Percentiles rank a stretch among this genome's conserved stretches.
phyloP scores from a whole-genome alignment of 192 early-diverging fungal species.

The Spinellus fusiger region DNA sequence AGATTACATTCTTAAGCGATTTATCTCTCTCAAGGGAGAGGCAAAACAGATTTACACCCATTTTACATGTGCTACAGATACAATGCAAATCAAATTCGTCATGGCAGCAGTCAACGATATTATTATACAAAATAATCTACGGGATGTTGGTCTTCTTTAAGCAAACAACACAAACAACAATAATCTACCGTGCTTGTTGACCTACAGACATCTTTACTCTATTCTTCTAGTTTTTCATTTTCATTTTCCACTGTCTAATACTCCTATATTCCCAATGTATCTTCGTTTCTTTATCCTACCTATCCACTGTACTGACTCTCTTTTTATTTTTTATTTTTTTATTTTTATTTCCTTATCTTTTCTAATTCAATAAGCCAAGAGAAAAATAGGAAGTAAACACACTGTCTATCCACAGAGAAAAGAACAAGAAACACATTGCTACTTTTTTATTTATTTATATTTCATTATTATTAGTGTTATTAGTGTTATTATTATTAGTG shows the following conservation, averaged over 20 bases:
- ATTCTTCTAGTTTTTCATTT: neutral
- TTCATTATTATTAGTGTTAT: neutral
- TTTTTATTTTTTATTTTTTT: neutral
- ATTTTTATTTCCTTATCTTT: neutral
- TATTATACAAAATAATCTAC: constrained; percentile 80
- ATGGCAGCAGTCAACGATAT: constrained; percentile 90
- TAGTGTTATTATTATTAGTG: too few relatives aligned
- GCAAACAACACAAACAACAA: neutral
- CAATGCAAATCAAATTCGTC: constrained; percentile 82
- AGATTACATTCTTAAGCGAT: constrained; percentile 75
- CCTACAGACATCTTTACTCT: neutral
- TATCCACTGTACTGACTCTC: neutral
- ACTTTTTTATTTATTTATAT: neutral
- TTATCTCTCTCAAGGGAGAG: constrained; percentile 68
- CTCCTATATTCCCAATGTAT: neutral
- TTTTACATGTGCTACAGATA: constrained; percentile 86
- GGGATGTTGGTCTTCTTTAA: constrained; percentile 75
- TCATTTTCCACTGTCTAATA: neutral
- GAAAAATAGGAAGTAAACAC: too few relatives aligned
- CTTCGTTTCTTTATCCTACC: neutral
- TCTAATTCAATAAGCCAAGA: too few relatives aligned
- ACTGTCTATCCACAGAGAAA: too few relatives aligned
- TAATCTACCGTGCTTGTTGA: neutral
- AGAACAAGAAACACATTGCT: too few relatives aligned
- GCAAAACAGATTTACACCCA: constrained; percentile 84